Percentiles rank a stretch among this genome's conserved stretches.
These are phyloP conservation scores for Endocladia muricata DNA, from an alignment of 31 red algal species.

Conservation along the genomic window DNA sequence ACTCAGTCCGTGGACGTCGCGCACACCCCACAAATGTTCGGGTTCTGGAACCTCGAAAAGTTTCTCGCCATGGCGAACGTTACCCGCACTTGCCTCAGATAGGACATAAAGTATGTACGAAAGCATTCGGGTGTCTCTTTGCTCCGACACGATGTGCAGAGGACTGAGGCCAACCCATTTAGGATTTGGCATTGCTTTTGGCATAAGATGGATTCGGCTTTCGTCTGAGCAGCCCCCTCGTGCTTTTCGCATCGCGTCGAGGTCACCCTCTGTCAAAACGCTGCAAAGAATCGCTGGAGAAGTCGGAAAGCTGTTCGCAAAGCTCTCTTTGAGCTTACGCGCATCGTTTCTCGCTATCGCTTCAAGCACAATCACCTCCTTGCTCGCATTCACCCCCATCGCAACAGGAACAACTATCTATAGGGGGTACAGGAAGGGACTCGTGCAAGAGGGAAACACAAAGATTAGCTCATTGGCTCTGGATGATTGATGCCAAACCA, in stretches of 20 bases:
- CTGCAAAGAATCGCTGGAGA: too few species aligned
- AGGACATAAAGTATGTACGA: conserved; percentile 12
- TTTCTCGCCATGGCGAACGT: background rate
- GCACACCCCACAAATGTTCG: conserved; percentile 4
- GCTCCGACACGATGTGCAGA: conserved; percentile 21
- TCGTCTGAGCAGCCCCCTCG: too few species aligned
- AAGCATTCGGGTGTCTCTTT: conserved; percentile 27
- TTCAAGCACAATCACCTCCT: conserved; percentile 33
- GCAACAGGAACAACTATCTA: too few species aligned
- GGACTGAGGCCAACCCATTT: conserved; percentile 35
- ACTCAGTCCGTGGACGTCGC: conserved; percentile 15
- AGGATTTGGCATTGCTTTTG: conserved; percentile 13
- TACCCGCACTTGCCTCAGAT: background rate
- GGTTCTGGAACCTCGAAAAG: conserved; percentile 15
- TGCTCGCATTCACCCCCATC: conserved; percentile 43
- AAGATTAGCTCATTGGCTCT: too few species aligned
- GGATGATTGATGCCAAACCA: too few species aligned
- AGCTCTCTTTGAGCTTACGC: conserved; percentile 45
- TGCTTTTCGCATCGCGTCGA: too few species aligned
- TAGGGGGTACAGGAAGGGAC: too few species aligned
- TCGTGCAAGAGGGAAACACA: too few species aligned
- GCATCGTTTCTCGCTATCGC: conserved; percentile 26
- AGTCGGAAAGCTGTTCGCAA: too few species aligned
- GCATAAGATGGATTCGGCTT: too few species aligned
- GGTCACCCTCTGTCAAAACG: too few species aligned